Percentiles rank a stretch among this genome's conserved stretches.
Conservation (phyloP, 1,284 basidiomycete genomes). For the Sporisorium reilianum region DNA sequence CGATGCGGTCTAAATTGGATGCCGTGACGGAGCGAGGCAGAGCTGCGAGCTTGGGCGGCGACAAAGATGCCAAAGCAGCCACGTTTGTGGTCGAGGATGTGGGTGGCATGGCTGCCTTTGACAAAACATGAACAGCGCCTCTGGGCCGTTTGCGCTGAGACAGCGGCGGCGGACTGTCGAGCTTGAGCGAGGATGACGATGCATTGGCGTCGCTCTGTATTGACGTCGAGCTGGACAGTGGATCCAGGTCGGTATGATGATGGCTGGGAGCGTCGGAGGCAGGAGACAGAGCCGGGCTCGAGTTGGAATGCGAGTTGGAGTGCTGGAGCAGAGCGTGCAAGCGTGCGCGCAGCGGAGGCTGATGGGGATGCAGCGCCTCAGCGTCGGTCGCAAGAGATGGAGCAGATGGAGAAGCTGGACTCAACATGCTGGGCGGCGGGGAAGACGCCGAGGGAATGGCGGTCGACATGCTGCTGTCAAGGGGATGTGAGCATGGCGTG, state of each 20-base stretch:
- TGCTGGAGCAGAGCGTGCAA: conserved; percentile 41
- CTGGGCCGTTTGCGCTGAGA: conserved; percentile 14
- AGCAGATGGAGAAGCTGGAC: conserved; percentile 12
- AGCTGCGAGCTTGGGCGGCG: conserved; percentile 23
- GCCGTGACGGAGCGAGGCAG: conserved; percentile 31
- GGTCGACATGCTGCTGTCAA: neutral
- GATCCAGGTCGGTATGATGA: conserved; percentile 8
- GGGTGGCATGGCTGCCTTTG: neutral
- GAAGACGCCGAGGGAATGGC: conserved; percentile 12
- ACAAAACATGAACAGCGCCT: conserved; percentile 32
- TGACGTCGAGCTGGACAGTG: conserved; percentile 32
- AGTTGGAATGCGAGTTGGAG: conserved; percentile 23
- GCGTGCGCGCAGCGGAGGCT: conserved; percentile 30
- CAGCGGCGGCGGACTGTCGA: neutral
- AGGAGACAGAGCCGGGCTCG: conserved; percentile 33
- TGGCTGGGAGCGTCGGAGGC: conserved; percentile 31
- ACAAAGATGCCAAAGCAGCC: conserved; percentile 8
- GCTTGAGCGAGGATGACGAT: conserved; percentile 8
- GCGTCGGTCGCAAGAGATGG: conserved; percentile 6
- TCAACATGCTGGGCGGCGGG: conserved; percentile 9
- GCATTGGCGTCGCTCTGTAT: conserved; percentile 16
- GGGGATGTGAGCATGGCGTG: conserved; percentile 2
- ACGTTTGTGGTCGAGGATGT: neutral
- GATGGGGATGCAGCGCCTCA: conserved; percentile 7
- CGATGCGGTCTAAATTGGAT: conserved; percentile 17